Base-by-base conservation (phyloP, 805 yeast species). In the Priceomyces haplophilus region DNA sequence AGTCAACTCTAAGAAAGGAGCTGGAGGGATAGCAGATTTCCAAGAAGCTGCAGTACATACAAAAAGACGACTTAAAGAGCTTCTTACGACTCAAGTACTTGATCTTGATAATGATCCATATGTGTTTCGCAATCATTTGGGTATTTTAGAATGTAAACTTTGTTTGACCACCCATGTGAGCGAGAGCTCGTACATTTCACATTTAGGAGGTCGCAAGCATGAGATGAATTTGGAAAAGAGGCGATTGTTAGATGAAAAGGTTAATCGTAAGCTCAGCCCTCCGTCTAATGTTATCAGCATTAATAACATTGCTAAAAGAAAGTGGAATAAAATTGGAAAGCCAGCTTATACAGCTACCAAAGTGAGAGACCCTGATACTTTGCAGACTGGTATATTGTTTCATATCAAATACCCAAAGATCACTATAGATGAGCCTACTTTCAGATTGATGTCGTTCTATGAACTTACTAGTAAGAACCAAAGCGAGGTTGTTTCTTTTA, bases 1-100 rank as follows among this genome's bases (percentile, higher is more conserved):
- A 54, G 95, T 86, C 2, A 96, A 96, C 35, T 84, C 95, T 5
- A 89, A 89, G 64, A 82, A 87, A 59, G 97, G 97, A 7, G 79
- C 84, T 21, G 97, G 97, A 51, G 97, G 96, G 5, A 72, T 89
- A 15, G 97, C 96, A 0, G 85, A 86, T 4, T 67, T 71, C 34
- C 77, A 80, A 16, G 89, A 85, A 49, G 71, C 82, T 5, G 85
- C 86, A 53, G 77, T 80, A 3, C 83, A 83, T 35, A 72, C 90
- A 37, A 70, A 82, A 43, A 80, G 80, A 44, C 74, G 95, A 30
- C 76, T 88, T 7, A 75, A 81, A 33, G 79, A 84, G 50, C 73
- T 89, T 35, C 69, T 85, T 30, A 62, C 72, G 39, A 62, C 62
- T 47, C 76, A 64, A 48, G 75, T 75, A 20, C 64, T 78, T 2